Evolutionary conservation across 2,329 filamentous ascomycete species (phyloP).

Genomic region (Cercospora beticola): DNA sequence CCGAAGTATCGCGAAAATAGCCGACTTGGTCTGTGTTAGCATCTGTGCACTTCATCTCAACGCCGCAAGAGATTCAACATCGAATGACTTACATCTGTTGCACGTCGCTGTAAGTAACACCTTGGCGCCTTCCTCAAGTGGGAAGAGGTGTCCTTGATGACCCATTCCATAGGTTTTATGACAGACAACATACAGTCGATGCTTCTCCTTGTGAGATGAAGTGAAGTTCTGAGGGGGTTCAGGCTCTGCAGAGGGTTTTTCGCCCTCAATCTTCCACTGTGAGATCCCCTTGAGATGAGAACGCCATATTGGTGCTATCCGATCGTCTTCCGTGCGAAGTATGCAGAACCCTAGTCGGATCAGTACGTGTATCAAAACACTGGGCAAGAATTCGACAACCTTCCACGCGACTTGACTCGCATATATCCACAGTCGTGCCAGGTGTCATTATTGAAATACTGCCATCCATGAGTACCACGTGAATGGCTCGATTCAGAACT

Average conservation of each 20-base stretch:
- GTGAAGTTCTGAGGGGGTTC: too few species aligned
- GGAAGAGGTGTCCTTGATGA: neutral
- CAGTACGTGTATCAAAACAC: too few species aligned
- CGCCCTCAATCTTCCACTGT: neutral
- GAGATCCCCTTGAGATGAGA: neutral
- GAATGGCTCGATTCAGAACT: neutral
- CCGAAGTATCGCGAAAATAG: neutral
- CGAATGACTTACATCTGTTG: neutral
- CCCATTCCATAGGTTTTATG: neutral
- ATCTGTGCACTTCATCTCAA: too few species aligned
- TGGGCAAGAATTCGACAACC: too few species aligned
- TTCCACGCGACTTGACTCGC: neutral
- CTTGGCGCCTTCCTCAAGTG: neutral
- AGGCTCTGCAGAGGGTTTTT: too few species aligned
- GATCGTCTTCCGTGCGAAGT: neutral
- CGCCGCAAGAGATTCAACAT: too few species aligned
- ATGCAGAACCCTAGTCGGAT: too few species aligned
- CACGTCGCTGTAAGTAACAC: neutral
- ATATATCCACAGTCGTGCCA: neutral
- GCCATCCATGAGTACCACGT: neutral
- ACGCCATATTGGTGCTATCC: neutral
- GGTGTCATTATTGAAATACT: too few species aligned
- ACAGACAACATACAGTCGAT: too few species aligned
- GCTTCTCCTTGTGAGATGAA: too few species aligned
- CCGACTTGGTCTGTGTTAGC: neutral